Base-by-base conservation (phyloP, 2,329 filamentous ascomycete species). In the Aureobasidium leucospermi region DNA sequence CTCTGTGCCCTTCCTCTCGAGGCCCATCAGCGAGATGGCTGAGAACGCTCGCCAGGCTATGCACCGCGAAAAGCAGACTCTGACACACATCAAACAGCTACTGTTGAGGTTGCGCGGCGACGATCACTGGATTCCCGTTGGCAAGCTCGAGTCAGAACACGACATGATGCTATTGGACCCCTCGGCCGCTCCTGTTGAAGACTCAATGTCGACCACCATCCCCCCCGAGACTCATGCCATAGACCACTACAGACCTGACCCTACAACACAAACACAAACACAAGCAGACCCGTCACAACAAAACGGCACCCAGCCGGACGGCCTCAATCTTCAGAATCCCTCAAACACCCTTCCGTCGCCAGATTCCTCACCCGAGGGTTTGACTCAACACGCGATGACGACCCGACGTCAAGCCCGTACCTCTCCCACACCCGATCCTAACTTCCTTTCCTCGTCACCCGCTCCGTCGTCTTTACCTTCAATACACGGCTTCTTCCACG, bases 51-150 rank as follows among this genome's bases (percentile, higher is more conserved):
- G 84, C 64, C 79, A 82, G 60, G 86, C 89, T 65, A 84, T 90
- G 77, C 84, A 89, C 60, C 87, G 87, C 68, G 90, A 94, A 69
- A 88, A 88, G 63, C 77, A 78, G 29, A 85, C 85, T 5, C 75
- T 93, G 10, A 89, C 86, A 82, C 85, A 83, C 66, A 85, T 90
- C 48, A 90, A 90, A 69, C 84, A 87, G 65, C 74, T 94, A 53
- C 79, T 90, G 64, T 88, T 86, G 34, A 83, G 83, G 63, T 79
- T 94, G 8, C 84, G 87, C 51, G 90, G 90, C 34, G 90, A 95
- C 70, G 83, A 85, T 63, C 84, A 83, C 13, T 87, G 82, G 79
- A 79, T 82, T 64, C 82, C 83, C 4, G 78, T 78, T 63, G 81
- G 78, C 36, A 67, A 72, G 38, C 74, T 83, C 19, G 79, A 84